These are phyloP conservation scores for Apiotrichum brassicae DNA, from an alignment of 1,284 basidiomycete genomes.

Conservation along the genomic window DNA sequence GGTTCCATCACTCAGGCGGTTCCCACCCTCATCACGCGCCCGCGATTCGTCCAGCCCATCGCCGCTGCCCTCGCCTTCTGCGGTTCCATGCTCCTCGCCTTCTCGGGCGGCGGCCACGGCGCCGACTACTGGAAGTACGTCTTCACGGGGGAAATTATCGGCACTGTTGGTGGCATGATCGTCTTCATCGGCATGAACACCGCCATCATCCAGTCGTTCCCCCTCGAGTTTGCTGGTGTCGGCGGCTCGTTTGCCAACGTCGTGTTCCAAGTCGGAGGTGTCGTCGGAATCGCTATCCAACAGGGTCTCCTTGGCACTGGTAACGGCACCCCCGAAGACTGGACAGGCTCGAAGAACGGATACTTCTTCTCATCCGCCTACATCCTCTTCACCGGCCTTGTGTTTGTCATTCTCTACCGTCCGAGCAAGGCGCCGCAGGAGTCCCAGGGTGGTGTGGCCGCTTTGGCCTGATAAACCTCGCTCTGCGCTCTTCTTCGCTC, in stretches of 20 bases:
- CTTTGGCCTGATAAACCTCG: too few relatives aligned
- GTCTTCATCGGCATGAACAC: slow-evolving; percentile 43
- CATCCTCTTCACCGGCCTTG: slow-evolving; percentile 30
- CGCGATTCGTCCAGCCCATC: slow-evolving; percentile 35
- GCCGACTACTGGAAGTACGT: slow-evolving; percentile 41
- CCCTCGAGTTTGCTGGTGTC: slow-evolving; percentile 34
- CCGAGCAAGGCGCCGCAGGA: slow-evolving; percentile 25
- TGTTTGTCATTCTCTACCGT: slow-evolving; percentile 35
- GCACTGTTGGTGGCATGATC: slow-evolving; percentile 38
- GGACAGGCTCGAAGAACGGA: slow-evolving; percentile 34
- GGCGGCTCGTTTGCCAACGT: slow-evolving; percentile 39
- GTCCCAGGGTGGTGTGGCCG: too few relatives aligned
- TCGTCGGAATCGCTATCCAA: slow-evolving; percentile 43
- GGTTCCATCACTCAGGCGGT: slow-evolving; percentile 30
- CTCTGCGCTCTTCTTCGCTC: too few relatives aligned
- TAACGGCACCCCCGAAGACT: slow-evolving; percentile 30
- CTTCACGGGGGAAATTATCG: slow-evolving; percentile 40
- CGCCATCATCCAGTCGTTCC: slow-evolving; percentile 35
- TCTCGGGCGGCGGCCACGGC: slow-evolving; percentile 34
- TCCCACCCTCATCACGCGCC: slow-evolving; percentile 36
- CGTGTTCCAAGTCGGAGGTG: slow-evolving; percentile 44
- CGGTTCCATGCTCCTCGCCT: slow-evolving; percentile 41
- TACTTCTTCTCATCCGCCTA: slow-evolving; percentile 39
- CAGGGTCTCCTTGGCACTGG: slow-evolving; percentile 33
- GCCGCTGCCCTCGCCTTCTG: slow-evolving; percentile 29